Percentiles rank a stretch among this genome's conserved stretches.
phyloP scores from a whole-genome alignment of 805 yeast species.

The Candida manassasensis region DNA sequence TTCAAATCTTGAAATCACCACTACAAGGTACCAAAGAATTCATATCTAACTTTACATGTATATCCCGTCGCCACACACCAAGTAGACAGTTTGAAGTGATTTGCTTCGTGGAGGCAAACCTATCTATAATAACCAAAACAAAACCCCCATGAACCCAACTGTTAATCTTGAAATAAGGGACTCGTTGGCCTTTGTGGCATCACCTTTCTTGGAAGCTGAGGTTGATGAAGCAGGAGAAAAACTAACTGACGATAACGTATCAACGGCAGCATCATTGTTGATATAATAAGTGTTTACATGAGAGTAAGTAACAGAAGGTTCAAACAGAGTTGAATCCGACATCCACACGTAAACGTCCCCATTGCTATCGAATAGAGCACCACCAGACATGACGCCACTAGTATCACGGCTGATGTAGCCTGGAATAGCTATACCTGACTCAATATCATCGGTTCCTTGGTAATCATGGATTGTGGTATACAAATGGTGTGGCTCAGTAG shows the following conservation, averaged over 20 bases:
- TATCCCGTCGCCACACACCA: too few relatives aligned
- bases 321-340: constrained; percentile 49
- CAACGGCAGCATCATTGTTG: constrained; percentile 25
- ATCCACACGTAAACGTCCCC: constrained; percentile 62
- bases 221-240: constrained; percentile 16
- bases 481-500: constrained; percentile 49
- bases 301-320: constrained; percentile 38
- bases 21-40: neutral
- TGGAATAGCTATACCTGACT: constrained; percentile 51
- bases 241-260: constrained; percentile 22
- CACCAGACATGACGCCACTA: constrained; percentile 55
- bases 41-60: constrained; percentile 4
- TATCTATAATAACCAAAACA: constrained; percentile 8
- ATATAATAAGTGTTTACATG: constrained; percentile 44
- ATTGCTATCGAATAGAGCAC: constrained; percentile 60
- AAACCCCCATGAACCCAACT: constrained; percentile 3
- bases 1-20: constrained; percentile 5
- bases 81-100: too few relatives aligned
- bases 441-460: constrained; percentile 65
- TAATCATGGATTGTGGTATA: constrained; percentile 70
- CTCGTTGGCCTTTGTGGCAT: constrained; percentile 4
- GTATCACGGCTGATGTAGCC: constrained; percentile 58
- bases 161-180: constrained; percentile 4
- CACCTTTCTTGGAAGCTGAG: constrained; percentile 17
- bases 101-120: too few relatives aligned